phyloP scores from a whole-genome alignment of 2,329 filamentous ascomycete genomes.

The Conoideocrella luteorostrata region DNA sequence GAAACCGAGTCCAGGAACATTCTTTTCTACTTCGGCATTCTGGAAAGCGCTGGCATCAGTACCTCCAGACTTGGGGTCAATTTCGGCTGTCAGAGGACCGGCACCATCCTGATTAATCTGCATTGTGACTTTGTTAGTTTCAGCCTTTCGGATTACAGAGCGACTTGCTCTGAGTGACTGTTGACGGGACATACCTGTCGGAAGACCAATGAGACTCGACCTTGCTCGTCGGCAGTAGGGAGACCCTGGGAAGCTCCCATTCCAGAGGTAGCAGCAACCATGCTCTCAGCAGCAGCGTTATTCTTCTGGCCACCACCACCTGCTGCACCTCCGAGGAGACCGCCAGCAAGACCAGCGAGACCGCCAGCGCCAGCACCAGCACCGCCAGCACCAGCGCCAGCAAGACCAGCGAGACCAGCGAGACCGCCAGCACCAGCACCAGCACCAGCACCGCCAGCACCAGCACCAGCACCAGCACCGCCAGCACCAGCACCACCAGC shows the following conservation, averaged over 20 bases:
- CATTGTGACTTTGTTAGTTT: background rate
- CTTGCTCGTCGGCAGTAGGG: conserved; percentile 55
- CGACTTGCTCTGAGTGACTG: conserved; percentile 3
- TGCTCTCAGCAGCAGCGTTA: conserved; percentile 36
- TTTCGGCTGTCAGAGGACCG: conserved; percentile 52
- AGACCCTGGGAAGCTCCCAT: conserved; percentile 46
- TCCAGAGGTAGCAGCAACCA: conserved; percentile 48
- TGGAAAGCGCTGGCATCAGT: conserved; percentile 55
- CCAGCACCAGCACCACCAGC: background rate
- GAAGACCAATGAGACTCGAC: conserved; percentile 57
- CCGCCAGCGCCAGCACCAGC: too few relatives aligned
- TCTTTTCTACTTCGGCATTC: conserved; percentile 49
- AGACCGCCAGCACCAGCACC: background rate
- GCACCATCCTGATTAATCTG: conserved; percentile 68
- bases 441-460: background rate
- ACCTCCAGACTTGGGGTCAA: conserved; percentile 58
- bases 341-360: conserved; percentile 6
- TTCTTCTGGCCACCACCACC: conserved; percentile 34
- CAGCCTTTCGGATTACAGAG: too few relatives aligned
- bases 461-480: background rate
- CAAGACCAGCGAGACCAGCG: background rate
- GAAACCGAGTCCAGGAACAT: conserved; percentile 52
- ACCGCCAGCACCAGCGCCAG: too few relatives aligned
- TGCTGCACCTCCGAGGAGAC: conserved; percentile 12
- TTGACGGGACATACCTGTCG: conserved; percentile 32